A percentile compares a stretch with the other conserved stretches of the same genome.
Evolutionary conservation across 2,329 filamentous ascomycete genomes (phyloP).

Genomic region (Tolypocladium ophioglossoides): DNA sequence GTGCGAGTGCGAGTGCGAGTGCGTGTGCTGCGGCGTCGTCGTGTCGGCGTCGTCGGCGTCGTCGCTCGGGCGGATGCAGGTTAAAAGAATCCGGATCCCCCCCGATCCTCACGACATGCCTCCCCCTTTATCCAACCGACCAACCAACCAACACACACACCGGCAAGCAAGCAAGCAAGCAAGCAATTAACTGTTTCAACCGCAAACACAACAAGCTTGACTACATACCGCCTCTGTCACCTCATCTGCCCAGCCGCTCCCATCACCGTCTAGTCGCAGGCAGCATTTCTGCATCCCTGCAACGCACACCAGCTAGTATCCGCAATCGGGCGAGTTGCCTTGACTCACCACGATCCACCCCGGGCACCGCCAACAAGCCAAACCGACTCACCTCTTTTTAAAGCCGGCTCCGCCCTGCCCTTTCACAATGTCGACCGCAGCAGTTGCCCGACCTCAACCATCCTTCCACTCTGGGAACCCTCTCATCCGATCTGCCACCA

Average conservation of each 20-base stretch:
- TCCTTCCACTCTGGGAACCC: slow-evolving; percentile 6
- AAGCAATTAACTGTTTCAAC: neutral
- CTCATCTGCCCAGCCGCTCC: slow-evolving; percentile 16
- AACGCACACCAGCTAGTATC: slow-evolving; percentile 7
- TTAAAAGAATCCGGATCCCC: slow-evolving; percentile 14
- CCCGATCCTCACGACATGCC: neutral
- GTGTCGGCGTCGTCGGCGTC: slow-evolving; percentile 7
- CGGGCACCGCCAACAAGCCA: neutral
- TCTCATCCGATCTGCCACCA: slow-evolving; percentile 26
- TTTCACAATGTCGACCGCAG: slow-evolving; percentile 20
- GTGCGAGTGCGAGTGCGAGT: neutral
- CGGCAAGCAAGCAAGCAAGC: neutral
- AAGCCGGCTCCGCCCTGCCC: slow-evolving; percentile 1
- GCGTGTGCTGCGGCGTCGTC: slow-evolving; percentile 6
- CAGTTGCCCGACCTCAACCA: slow-evolving; percentile 13
- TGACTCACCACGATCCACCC: slow-evolving; percentile 12
- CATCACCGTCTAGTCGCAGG: slow-evolving; percentile 12
- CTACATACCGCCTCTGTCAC: slow-evolving; percentile 8
- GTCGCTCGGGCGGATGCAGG: slow-evolving; percentile 2
- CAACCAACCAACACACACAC: neutral
- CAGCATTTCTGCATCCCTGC: slow-evolving; percentile 14
- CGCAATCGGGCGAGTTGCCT: slow-evolving; percentile 12
- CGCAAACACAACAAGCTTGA: neutral
- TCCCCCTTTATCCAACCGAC: neutral
- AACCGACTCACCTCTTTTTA: neutral